Evolutionary conservation across 148 eudicot species (phyloP).

Genomic region (Silene uniflora): DNA sequence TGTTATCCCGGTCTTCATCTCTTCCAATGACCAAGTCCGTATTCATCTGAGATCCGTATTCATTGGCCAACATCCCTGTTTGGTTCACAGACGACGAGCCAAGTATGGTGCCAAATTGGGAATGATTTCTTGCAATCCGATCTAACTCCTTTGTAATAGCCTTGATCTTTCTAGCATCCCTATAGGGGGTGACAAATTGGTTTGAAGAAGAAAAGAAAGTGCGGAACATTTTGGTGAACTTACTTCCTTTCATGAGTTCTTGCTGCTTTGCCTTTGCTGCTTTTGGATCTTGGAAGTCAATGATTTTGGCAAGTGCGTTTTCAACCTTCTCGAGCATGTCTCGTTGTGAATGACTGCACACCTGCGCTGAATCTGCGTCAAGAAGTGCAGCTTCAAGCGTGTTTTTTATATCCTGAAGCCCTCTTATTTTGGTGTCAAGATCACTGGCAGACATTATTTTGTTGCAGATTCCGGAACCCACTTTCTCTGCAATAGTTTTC

Average conservation of each 20-base stretch:
- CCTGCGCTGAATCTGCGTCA: no score
- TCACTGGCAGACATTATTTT: no score
- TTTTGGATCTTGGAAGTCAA: not conserved
- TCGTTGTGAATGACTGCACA: no score
- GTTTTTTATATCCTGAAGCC: not conserved
- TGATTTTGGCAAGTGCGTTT: no score
- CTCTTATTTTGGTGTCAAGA: no score
- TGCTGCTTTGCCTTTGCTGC: not conserved
- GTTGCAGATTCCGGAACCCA: no score
- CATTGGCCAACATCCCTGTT: not conserved
- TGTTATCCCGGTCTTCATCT: not conserved
- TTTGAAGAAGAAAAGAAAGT: not conserved
- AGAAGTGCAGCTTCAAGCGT: not conserved
- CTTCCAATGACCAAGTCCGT: constrained; percentile 18
- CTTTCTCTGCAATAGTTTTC: not conserved
- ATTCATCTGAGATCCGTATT: not conserved
- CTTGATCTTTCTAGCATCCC: not conserved
- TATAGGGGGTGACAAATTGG: not conserved
- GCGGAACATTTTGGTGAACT: not conserved
- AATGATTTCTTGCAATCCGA: no score
- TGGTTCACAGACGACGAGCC: not conserved
- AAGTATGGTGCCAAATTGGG: not conserved
- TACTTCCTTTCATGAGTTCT: not conserved
- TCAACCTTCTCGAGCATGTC: no score
- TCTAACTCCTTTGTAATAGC: no score